phyloP scores from a whole-genome alignment of 768 basidiomycete genomes.

The Lactarius pseudohatsudake region DNA sequence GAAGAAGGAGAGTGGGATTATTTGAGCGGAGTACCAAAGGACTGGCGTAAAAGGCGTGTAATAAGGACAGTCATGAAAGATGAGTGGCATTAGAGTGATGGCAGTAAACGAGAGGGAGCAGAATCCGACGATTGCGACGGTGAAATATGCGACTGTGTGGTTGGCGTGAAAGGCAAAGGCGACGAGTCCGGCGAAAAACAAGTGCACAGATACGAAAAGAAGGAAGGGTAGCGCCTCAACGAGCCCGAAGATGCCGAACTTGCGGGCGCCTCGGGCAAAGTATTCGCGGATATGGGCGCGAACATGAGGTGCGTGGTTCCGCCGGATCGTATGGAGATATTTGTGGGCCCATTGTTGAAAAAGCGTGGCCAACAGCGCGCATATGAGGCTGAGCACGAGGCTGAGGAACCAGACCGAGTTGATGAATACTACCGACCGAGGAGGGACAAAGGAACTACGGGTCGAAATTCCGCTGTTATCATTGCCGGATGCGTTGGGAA shows the following conservation, averaged over 20 bases:
- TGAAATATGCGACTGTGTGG: constrained; percentile 3
- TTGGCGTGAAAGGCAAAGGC: constrained; percentile 11
- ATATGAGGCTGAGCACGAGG: no score
- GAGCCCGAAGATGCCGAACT: not conserved
- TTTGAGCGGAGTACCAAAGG: not conserved
- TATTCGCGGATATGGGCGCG: not conserved
- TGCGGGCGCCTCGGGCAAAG: not conserved
- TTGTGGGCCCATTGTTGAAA: constrained; percentile 19
- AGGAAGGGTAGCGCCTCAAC: not conserved
- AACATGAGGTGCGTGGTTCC: not conserved
- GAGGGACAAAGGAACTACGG: not conserved
- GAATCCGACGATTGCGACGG: not conserved
- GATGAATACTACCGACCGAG: not conserved
- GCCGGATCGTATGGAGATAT: constrained; percentile 9
- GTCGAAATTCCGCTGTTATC: not conserved
- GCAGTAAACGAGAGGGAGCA: not conserved
- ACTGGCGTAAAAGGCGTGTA: not conserved
- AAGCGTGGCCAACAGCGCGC: constrained; percentile 4
- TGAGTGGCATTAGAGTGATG: constrained; percentile 12
- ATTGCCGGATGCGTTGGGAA: not conserved
- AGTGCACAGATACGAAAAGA: not conserved
- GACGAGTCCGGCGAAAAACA: constrained; percentile 20
- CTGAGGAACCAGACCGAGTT: no score
- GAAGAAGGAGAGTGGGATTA: not conserved
- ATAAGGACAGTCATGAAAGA: constrained; percentile 18